Base-by-base conservation (phyloP, 805 yeast species). In the Metschnikowia gelsemii region DNA sequence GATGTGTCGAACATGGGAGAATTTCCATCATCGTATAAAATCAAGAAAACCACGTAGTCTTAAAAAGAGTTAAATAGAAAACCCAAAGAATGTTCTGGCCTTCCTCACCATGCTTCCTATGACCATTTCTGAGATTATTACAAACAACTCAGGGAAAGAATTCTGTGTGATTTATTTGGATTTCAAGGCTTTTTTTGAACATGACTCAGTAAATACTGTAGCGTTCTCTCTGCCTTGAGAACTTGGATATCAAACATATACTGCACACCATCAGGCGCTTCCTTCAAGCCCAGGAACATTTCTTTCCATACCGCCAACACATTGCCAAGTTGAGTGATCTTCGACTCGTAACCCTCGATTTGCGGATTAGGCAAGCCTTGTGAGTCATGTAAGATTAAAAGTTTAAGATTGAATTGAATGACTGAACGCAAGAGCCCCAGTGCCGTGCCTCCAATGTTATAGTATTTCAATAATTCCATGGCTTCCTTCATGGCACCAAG, bases 321-420 rank as follows among this genome's bases (percentile, higher is more conserved):
- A n/a, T 6, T 12, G 7, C 6, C 16, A 21, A 12, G 13, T 3
- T n/a, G 16, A 26, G 17, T 3, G 6, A 35, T 19, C 5, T 12
- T 25, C 7, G 20, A 3, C 3, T 12, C 32, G 20, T 24, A 35
- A 11, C 17, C 19, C 9, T 23, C 14, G 8, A 18, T 16, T n/a
- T n/a, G 30, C 5, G n/a, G 24, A 13, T 35, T 25, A 6, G 38
- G 38, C 11, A 16, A 6, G 6, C 38, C 38, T 9, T 26, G 32
- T 12, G 32, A 19, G n/a, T 35, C 14, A 18, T 35, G 32, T 4
- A 35, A 17, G 12, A 19, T 16, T 8, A 35, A 27, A 35, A 35
- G 38, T 8, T 26, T n/a, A n/a, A 35, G 24, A 14, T 35, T 35
- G 12, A 35, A 25, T n/a, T 35, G 38, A n/a, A 26, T 20, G 12